These are phyloP conservation scores for Elaphomyces granulatus DNA, from an alignment of 495 filamentous ascomycete species.

Conservation along the genomic window DNA sequence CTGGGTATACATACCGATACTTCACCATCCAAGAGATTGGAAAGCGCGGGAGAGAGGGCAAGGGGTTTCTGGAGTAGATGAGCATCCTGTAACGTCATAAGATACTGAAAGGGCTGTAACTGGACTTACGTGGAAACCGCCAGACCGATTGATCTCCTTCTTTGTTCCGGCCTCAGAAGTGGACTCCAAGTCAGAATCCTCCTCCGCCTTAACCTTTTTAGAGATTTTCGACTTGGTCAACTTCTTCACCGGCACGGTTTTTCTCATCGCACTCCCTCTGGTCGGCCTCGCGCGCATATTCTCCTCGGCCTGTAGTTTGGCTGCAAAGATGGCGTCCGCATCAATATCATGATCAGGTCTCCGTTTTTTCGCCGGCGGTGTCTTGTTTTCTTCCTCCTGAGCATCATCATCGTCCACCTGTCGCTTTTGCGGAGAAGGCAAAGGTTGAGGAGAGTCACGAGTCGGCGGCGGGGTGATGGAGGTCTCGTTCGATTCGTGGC, in stretches of 20 bases:
- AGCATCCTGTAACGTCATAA: constrained; percentile 3
- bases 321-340: constrained; percentile 73
- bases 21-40: constrained; percentile 48
- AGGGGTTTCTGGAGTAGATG: constrained; percentile 46
- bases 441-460: constrained; percentile 30
- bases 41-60: constrained; percentile 48
- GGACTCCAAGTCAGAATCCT: constrained; percentile 61
- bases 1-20: constrained; percentile 37
- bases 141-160: constrained; percentile 46
- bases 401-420: constrained; percentile 34
- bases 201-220: constrained; percentile 58
- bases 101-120: too few species aligned
- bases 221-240: constrained; percentile 57
- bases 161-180: constrained; percentile 46
- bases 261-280: constrained; percentile 44
- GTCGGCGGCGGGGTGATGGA: constrained; percentile 25
- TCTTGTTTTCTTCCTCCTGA: constrained; percentile 30
- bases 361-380: constrained; percentile 40
- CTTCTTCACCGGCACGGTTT: constrained; percentile 44
- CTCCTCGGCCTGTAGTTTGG: constrained; percentile 81
- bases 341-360: constrained; percentile 43
- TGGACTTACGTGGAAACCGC: constrained; percentile 51
- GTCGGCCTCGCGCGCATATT: constrained; percentile 63
- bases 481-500: constrained; percentile 17
- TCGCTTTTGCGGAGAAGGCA: constrained; percentile 43